These are phyloP conservation scores for Torulaspora franciscae DNA, from an alignment of 805 yeast species.

Conservation along the genomic window DNA sequence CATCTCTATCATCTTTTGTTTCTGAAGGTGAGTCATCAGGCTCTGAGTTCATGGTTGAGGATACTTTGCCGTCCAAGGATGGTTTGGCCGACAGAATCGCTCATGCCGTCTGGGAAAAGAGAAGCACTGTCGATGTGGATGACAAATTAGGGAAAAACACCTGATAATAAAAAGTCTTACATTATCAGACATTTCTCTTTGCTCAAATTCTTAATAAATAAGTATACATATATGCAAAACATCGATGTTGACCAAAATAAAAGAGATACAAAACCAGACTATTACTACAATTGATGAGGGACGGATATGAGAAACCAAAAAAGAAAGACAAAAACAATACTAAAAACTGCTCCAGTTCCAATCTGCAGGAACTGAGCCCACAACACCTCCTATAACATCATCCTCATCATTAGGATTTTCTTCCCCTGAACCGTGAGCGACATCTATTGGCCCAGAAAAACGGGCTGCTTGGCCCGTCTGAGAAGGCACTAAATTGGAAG, in stretches of 20 bases:
- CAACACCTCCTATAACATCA: slow-evolving; percentile 31
- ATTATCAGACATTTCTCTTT: background rate
- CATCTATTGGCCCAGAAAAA: slow-evolving; percentile 5
- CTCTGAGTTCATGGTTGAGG: slow-evolving; percentile 23
- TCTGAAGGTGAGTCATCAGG: slow-evolving; percentile 20
- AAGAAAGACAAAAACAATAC: slow-evolving; percentile 1
- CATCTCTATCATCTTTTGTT: slow-evolving; percentile 29
- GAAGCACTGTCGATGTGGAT: slow-evolving; percentile 9
- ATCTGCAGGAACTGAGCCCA: slow-evolving; percentile 60
- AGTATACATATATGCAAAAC: background rate
- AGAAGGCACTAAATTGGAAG: background rate
- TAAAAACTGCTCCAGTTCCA: slow-evolving; percentile 77
- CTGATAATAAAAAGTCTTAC: background rate
- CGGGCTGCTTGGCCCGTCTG: slow-evolving; percentile 1
- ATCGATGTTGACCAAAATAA: background rate
- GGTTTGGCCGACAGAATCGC: slow-evolving; percentile 24
- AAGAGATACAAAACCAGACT: slow-evolving; percentile 1
- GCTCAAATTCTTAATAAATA: background rate
- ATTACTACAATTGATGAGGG: background rate
- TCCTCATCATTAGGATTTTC: slow-evolving; percentile 8
- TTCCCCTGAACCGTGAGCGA: background rate
- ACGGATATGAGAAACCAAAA: background rate
- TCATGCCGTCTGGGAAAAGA: slow-evolving; percentile 27
- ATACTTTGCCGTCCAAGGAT: slow-evolving; percentile 9
- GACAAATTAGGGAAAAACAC: background rate